Percentiles rank a stretch among this genome's conserved stretches.
phyloP scores from a whole-genome alignment of 192 early-diverging fungal species.

The Entomortierella parvispora region DNA sequence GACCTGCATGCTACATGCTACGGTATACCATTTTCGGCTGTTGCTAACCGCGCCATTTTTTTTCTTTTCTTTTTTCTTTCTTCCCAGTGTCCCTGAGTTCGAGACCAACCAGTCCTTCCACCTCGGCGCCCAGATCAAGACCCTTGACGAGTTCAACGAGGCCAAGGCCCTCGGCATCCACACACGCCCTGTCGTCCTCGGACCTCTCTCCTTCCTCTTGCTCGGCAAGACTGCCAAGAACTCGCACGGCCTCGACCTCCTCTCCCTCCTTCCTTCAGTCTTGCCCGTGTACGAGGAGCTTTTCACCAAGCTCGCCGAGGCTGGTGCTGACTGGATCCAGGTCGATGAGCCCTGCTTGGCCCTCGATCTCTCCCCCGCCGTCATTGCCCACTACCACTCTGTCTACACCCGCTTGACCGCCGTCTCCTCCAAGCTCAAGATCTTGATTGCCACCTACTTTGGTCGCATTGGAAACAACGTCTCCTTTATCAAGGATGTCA shows the following conservation, averaged over 20 bases:
- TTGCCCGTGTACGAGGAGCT: slow-evolving; percentile 86
- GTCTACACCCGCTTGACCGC: slow-evolving; percentile 73
- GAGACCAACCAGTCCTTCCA: slow-evolving; percentile 77
- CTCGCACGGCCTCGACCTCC: slow-evolving; percentile 71
- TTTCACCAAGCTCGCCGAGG: slow-evolving; percentile 73
- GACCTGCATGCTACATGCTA: background rate
- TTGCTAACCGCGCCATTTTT: background rate
- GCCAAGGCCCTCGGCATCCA: slow-evolving; percentile 91
- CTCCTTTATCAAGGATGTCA: slow-evolving; percentile 71
- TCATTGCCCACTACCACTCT: slow-evolving; percentile 63
- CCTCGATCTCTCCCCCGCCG: slow-evolving; percentile 64
- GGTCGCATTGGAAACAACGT: slow-evolving; percentile 83
- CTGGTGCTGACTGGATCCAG: slow-evolving; percentile 88
- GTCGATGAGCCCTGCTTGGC: slow-evolving; percentile 86
- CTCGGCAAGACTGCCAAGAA: slow-evolving; percentile 87
- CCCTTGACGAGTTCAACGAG: slow-evolving; percentile 88
- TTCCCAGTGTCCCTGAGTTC: slow-evolving; percentile 89
- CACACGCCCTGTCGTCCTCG: slow-evolving; percentile 93
- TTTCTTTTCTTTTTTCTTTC: slow-evolving; percentile 1
- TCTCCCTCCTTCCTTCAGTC: slow-evolving; percentile 79
- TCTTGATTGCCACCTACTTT: slow-evolving; percentile 95
- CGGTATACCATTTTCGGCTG: background rate
- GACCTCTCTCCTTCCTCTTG: slow-evolving; percentile 89
- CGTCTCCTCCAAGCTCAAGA: slow-evolving; percentile 65
- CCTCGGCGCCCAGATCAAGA: slow-evolving; percentile 71